phyloP scores from a whole-genome alignment of 108 stramenopile genomes.

The Fistulifera pelliculosa region DNA sequence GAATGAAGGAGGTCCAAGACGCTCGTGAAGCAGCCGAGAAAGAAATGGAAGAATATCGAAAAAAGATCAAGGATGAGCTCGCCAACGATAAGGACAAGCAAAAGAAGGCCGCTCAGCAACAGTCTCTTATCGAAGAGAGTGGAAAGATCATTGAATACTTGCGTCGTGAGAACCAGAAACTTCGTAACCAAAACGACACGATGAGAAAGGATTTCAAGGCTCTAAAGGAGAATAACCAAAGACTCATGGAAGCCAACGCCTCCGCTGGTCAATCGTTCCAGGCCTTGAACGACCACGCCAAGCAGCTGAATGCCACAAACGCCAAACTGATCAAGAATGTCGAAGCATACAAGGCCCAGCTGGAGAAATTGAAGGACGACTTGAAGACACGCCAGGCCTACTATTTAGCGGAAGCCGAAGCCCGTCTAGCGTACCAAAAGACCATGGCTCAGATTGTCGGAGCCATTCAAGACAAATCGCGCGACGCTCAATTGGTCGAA shows the following conservation, averaged over 20 bases:
- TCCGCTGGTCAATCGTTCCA: slow-evolving; percentile 59
- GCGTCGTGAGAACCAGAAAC: slow-evolving; percentile 53
- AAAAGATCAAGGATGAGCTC: slow-evolving; percentile 20
- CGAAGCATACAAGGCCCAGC: slow-evolving; percentile 24
- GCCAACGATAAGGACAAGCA: slow-evolving; percentile 11
- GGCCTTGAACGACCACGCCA: slow-evolving; percentile 59
- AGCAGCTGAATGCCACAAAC: slow-evolving; percentile 44
- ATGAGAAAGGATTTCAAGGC: slow-evolving; percentile 53
- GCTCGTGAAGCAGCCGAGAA: slow-evolving; percentile 36
- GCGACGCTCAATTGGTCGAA: slow-evolving; percentile 45
- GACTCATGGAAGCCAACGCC: slow-evolving; percentile 66
- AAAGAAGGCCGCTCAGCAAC: slow-evolving; percentile 40
- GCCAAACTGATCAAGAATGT: slow-evolving; percentile 36
- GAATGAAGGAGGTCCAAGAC: slow-evolving; percentile 38
- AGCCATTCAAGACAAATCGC: slow-evolving; percentile 44
- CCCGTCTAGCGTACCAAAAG: slow-evolving; percentile 47
- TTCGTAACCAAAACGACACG: slow-evolving; percentile 39
- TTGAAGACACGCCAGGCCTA: slow-evolving; percentile 53
- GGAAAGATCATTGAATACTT: slow-evolving; percentile 64
- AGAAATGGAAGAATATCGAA: slow-evolving; percentile 45
- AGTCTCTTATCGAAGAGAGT: slow-evolving; percentile 63
- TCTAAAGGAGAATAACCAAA: slow-evolving; percentile 53
- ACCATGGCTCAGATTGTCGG: slow-evolving; percentile 41
- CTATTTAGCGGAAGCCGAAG: slow-evolving; percentile 61
- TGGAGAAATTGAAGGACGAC: slow-evolving; percentile 53